Conservation (phyloP, 2,329 filamentous ascomycete genomes). For the Aureobasidium pullulans region DNA sequence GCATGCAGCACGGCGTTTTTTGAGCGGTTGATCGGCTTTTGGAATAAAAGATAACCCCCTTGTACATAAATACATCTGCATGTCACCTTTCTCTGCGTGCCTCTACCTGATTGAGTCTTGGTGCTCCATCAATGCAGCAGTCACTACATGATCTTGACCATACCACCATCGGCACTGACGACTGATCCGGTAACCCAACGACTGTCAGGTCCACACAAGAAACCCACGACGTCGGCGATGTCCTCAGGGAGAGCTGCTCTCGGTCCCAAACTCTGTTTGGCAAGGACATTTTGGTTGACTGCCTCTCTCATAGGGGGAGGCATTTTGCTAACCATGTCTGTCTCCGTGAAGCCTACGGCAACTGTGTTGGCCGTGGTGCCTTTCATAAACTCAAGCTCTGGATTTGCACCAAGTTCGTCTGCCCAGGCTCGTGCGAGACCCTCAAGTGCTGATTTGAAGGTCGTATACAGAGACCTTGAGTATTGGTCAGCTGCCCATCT, state of each 20-base stretch:
- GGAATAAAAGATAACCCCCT: neutral
- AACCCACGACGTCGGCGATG: constrained; percentile 61
- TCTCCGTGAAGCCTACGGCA: constrained; percentile 26
- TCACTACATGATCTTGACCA: neutral
- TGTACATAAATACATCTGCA: constrained; percentile 2
- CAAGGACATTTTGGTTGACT: constrained; percentile 15
- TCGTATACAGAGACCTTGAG: constrained; percentile 3
- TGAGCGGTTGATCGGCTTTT: neutral
- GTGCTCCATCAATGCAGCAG: constrained; percentile 13
- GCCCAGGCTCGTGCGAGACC: constrained; percentile 21
- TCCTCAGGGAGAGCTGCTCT: constrained; percentile 30
- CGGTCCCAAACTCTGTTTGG: constrained; percentile 1
- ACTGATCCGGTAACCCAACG: constrained; percentile 26
- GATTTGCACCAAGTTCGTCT: constrained; percentile 20
- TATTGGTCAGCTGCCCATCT: neutral
- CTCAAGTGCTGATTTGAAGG: constrained; percentile 22
- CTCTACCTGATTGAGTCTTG: neutral
- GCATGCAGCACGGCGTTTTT: constrained; percentile 9
- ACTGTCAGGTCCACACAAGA: constrained; percentile 22
- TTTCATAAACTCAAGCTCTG: constrained; percentile 22
- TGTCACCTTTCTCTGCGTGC: neutral
- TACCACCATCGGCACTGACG: constrained; percentile 22
- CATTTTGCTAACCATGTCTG: constrained; percentile 10
- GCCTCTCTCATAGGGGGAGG: constrained; percentile 14
- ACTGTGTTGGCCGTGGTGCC: constrained; percentile 24